Evolutionary conservation across 208 protist genomes (phyloP), one percentile per base, ranked within the genome.

Genomic region (Novymonas esmeraldas): DNA sequence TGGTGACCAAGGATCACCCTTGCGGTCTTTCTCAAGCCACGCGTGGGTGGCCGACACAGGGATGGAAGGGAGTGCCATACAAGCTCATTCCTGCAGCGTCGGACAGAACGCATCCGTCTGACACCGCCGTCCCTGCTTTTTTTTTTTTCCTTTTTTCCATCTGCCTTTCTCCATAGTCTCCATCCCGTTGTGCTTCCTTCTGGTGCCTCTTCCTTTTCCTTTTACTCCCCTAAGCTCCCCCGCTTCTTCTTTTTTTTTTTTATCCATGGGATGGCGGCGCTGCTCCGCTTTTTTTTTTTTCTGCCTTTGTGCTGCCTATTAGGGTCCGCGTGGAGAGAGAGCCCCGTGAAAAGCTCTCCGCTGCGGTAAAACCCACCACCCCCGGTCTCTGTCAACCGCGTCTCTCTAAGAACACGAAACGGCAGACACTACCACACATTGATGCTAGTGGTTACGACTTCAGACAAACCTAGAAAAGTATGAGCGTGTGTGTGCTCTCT

Each of bases 71-170:
- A 26, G 31, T 39, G 31, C 6, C 31, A 22, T 56, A 22, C 51
- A 39, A 0, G 11, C 7, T 56, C 0, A 14, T 42, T 54, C 42
- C 18, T 45, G 22, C 13, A 14, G 11, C 11, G n/a, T 55, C 39
- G 31, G 31, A 28, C 44, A 1, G 31, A 39, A 26, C 9, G 51
- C 31, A 14, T 39, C 7, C 39, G 29, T 39, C n/a, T 31, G 20
- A 38, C 2, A 24, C n/a, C 42, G 9, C 28, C 46, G 38, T 62
- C 33, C 48, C 48, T 45, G 54, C 33, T 34, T 31, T 38, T 75
- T 59, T 61, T 58, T 24, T 16, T 59, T 58, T 58, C 4, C 57
- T 56, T 56, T 18, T 61, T 46, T 46, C 20, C 0, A 20, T 14
- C 18, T 34, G 13, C 28, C 48, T 42, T 31, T 14, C n/a, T 33